Evolutionary conservation across 2,329 filamentous ascomycete genomes (phyloP).

Genomic region (Beauveria sp.): DNA sequence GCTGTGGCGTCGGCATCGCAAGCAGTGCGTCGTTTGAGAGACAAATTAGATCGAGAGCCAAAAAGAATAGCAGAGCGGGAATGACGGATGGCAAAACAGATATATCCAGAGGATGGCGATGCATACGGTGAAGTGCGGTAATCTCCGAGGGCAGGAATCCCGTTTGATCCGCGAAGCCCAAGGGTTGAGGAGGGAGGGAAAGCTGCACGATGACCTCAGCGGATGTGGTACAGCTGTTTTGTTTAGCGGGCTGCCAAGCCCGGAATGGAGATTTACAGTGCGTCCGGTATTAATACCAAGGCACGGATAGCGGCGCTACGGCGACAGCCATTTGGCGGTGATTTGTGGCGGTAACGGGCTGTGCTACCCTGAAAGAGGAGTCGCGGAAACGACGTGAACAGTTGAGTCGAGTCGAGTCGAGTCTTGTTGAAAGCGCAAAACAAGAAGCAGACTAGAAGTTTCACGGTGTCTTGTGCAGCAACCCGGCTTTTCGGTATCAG

Average conservation of each 20-base stretch:
- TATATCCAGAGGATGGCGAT: background rate
- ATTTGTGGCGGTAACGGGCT: background rate
- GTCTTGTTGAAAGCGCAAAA: no score
- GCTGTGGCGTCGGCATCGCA: background rate
- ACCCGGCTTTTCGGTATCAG: no score
- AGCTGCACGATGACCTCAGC: constrained; percentile 12
- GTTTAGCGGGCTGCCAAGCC: constrained; percentile 1
- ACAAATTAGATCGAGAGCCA: background rate
- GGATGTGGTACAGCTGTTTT: background rate
- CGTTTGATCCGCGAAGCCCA: background rate
- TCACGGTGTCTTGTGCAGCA: no score
- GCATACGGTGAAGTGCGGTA: background rate
- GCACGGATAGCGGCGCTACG: background rate
- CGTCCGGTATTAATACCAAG: no score
- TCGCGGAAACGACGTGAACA: background rate
- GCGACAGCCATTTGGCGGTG: background rate
- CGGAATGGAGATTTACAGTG: background rate
- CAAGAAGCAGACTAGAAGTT: no score
- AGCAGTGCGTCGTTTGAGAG: background rate
- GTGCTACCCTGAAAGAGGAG: background rate
- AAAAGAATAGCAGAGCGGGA: background rate
- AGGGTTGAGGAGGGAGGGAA: background rate
- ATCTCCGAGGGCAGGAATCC: background rate
- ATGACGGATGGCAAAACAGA: background rate
- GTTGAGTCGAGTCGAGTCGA: no score